Evolutionary conservation across 495 filamentous ascomycete genomes (phyloP).

Genomic region (Aspergillus indologenus): DNA sequence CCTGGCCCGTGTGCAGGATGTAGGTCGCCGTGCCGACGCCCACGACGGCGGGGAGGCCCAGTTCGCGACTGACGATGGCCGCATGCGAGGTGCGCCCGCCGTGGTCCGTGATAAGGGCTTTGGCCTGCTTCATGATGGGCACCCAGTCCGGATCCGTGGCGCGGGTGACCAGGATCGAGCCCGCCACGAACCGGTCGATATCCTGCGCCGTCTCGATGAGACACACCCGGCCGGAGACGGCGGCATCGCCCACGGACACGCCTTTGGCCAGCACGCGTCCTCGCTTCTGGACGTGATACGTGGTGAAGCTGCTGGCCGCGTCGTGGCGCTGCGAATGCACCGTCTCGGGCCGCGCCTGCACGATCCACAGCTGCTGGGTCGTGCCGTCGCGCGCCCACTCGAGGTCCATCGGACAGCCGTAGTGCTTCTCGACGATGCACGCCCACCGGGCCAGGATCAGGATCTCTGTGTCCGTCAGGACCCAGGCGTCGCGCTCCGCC

Average conservation of each 20-base stretch:
- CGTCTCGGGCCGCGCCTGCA: conserved; percentile 37
- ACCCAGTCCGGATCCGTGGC: conserved; percentile 40
- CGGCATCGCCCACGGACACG: conserved; percentile 30
- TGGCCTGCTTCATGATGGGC: conserved; percentile 36
- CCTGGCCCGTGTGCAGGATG: conserved; percentile 33
- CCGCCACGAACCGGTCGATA: conserved; percentile 29
- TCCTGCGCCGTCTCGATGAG: conserved; percentile 28
- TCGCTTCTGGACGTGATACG: conserved; percentile 26
- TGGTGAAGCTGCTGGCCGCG: conserved; percentile 24
- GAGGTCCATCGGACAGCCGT: conserved; percentile 37
- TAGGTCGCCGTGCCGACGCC: conserved; percentile 32
- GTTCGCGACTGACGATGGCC: conserved; percentile 39
- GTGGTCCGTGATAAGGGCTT: conserved; percentile 36
- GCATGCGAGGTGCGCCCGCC: conserved; percentile 40
- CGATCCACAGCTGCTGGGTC: conserved; percentile 33
- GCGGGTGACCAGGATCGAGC: conserved; percentile 30
- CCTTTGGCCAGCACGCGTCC: conserved; percentile 27
- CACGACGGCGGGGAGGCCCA: conserved; percentile 34
- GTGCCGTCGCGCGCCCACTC: conserved; percentile 40
- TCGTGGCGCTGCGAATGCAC: conserved; percentile 34
- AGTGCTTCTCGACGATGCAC: conserved; percentile 34
- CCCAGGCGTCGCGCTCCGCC: conserved; percentile 29
- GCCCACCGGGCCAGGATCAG: conserved; percentile 35
- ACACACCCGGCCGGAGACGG: conserved; percentile 32
- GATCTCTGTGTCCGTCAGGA: conserved; percentile 31